These are phyloP conservation scores for Populus hybrid DNA, from an alignment of 441 rosid species.

Conservation along the genomic window DNA sequence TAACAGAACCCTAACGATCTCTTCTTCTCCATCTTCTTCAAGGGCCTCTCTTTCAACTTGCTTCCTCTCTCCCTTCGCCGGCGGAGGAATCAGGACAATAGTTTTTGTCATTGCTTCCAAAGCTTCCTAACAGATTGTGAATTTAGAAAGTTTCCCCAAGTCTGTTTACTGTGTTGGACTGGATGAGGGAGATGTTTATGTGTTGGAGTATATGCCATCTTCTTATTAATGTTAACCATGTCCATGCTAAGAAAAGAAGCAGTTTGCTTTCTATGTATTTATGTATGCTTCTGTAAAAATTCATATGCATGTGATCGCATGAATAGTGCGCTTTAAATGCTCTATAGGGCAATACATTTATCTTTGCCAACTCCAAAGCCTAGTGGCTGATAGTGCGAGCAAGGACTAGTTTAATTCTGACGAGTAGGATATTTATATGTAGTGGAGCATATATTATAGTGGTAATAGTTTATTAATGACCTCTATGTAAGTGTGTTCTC, in stretches of 20 bases:
- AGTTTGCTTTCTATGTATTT: not conserved
- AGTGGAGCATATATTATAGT: not conserved
- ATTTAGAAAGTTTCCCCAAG: not conserved
- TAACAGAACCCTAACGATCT: not conserved
- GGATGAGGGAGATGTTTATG: not conserved
- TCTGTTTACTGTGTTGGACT: not conserved
- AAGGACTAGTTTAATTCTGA: not conserved
- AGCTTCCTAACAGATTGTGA: not conserved
- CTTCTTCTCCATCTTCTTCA: not conserved
- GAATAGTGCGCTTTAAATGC: not conserved
- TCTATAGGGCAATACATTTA: not conserved
- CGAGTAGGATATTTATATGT: not conserved
- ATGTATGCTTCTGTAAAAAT: not conserved
- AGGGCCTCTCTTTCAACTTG: not conserved
- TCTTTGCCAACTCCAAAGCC: not conserved
- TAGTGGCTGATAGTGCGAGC: not conserved
- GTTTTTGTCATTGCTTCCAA: not conserved
- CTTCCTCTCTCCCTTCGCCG: not conserved
- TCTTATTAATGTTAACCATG: not conserved
- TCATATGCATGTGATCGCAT: not conserved
- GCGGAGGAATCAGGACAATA: not conserved
- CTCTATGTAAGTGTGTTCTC: not conserved
- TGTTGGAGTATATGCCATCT: not conserved
- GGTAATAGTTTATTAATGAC: not conserved
- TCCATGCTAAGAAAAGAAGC: not conserved